These are phyloP conservation scores for Starmerella kuoi DNA, from an alignment of 805 yeast species.

Conservation along the genomic window DNA sequence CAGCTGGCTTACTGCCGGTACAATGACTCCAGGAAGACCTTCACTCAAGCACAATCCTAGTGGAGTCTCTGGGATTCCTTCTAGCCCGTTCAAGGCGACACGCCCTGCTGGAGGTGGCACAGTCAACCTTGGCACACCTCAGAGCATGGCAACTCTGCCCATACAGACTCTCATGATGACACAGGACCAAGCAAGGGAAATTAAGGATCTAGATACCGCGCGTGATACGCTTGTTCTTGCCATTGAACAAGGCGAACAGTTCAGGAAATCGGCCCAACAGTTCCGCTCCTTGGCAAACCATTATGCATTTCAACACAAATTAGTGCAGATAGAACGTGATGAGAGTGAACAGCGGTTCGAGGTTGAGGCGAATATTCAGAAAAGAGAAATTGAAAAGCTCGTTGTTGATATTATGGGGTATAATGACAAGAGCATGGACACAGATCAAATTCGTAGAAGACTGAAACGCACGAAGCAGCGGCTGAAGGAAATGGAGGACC, in stretches of 20 bases:
- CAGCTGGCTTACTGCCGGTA: conserved; percentile 8
- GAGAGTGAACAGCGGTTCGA: conserved; percentile 38
- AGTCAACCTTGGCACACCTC: conserved; percentile 7
- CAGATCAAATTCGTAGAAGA: conserved; percentile 29
- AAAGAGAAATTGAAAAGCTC: conserved; percentile 38
- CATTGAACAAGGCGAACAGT: conserved; percentile 20
- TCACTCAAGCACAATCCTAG: conserved; percentile 1
- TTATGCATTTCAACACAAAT: conserved; percentile 29
- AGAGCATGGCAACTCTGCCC: conserved; percentile 20
- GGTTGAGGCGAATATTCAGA: conserved; percentile 36
- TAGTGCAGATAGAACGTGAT: conserved; percentile 34
- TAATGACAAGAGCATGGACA: conserved; percentile 28
- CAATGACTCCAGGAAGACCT: conserved; percentile 21
- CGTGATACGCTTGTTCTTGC: conserved; percentile 16
- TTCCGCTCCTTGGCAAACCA: conserved; percentile 22
- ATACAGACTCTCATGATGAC: conserved; percentile 20
- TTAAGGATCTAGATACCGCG: conserved; percentile 12
- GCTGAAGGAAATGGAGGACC: conserved; percentile 36
- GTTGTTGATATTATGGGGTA: conserved; percentile 30
- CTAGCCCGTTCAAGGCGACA: conserved; percentile 8
- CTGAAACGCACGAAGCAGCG: conserved; percentile 34
- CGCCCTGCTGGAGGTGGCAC: conserved; percentile 6
- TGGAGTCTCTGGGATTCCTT: conserved; percentile 1
- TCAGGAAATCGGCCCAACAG: conserved; percentile 21
- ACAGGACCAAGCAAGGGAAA: conserved; percentile 12